Evolutionary conservation across 306 rosid species (phyloP), one percentile per base, ranked within the genome.

Genomic region (Dryas octopetala): DNA sequence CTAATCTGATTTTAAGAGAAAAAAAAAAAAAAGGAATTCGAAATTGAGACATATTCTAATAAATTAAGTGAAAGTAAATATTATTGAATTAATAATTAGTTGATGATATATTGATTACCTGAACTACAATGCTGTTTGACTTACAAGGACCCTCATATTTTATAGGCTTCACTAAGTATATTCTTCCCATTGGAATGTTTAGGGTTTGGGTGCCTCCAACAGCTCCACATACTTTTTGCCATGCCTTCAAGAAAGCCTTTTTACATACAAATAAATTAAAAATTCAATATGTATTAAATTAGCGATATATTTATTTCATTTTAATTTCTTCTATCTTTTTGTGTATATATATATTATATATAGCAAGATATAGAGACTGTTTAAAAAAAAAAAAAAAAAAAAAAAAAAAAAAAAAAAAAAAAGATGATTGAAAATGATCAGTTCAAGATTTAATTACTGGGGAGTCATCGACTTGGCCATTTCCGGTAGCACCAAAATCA

Each of bases 181-280:
- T 53, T 54, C 69, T 9, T 3, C 59, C 52, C 11, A 7, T 11
- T 40, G 87, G 84, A 5, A 87, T 69, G 10, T 58, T 4, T n/a
- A 87, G 68, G 1, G 59, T 71, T 4, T 83, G 84, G 60, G 23
- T 32, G 67, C 9, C 80, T 1, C 64, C 12, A 28, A 1, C 66
- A 1, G 78, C 53, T 73, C 78, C 81, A 80, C 91, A 80, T 5
- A 70, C 26, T 23, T 40, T 74, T 16, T 76, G 13, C 89, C 87
- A 87, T 40, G 85, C 83, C 55, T 61, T 44, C 9, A 19, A 3
- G 55, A 85, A 87, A 19, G 89, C 87, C 91, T 87, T 47, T 26
- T 3, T 14, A 63, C 45, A 40, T 2, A 44, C 6, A 65, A 52
- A 13, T 52, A 0, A 5, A 50, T 8, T 23, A 23, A 32, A 32